Evolutionary conservation across 2,329 filamentous ascomycete species (phyloP).

Genomic region (Colletotrichum truncatum): DNA sequence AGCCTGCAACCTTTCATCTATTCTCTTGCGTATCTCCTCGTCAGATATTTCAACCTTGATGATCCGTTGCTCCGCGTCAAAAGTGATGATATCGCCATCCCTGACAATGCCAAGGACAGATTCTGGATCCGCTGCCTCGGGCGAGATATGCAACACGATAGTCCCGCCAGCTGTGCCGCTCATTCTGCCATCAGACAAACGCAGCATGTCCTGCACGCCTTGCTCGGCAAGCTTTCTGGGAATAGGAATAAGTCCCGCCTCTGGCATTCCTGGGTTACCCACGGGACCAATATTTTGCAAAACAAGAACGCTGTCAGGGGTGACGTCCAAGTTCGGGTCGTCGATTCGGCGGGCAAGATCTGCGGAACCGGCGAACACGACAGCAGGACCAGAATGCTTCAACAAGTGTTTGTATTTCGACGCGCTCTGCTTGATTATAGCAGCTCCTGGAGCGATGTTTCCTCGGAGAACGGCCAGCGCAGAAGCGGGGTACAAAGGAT

Average conservation of each 20-base stretch:
- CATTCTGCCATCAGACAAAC: slow-evolving; percentile 89
- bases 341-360: slow-evolving; percentile 75
- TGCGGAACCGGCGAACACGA: slow-evolving; percentile 79
- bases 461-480: slow-evolving; percentile 85
- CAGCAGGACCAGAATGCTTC: slow-evolving; percentile 54
- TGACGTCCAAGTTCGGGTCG: slow-evolving; percentile 68
- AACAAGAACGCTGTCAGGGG: slow-evolving; percentile 71
- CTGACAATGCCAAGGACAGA: slow-evolving; percentile 81
- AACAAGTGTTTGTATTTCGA: slow-evolving; percentile 74
- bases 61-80: slow-evolving; percentile 76
- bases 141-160: slow-evolving; percentile 87
- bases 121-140: slow-evolving; percentile 80
- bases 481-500: slow-evolving; percentile 76
- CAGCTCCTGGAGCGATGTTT: slow-evolving; percentile 84
- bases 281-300: slow-evolving; percentile 91
- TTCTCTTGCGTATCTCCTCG: slow-evolving; percentile 72
- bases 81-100: slow-evolving; percentile 81
- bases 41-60: slow-evolving; percentile 68
- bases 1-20: slow-evolving; percentile 60
- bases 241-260: slow-evolving; percentile 72
- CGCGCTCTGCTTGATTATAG: slow-evolving; percentile 91
- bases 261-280: slow-evolving; percentile 92
- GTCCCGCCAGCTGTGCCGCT: slow-evolving; percentile 89
- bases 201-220: slow-evolving; percentile 80
- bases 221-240: slow-evolving; percentile 82